phyloP scores from a whole-genome alignment of 352 stramenopile species.

The Globisporangium splendens region DNA sequence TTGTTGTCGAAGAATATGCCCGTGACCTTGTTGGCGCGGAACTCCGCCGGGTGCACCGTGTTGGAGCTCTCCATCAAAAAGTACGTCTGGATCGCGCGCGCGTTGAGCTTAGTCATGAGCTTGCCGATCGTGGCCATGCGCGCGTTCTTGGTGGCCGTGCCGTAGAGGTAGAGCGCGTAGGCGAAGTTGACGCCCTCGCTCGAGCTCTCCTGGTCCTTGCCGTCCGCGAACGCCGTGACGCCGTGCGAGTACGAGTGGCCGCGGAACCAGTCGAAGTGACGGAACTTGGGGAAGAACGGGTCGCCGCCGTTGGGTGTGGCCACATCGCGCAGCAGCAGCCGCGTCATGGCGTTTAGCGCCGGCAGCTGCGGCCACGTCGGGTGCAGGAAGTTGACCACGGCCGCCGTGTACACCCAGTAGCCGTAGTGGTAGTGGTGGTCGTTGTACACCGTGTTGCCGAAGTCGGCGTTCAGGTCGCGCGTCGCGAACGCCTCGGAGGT shows the following conservation, averaged over 20 bases:
- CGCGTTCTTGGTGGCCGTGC: slow-evolving; percentile 39
- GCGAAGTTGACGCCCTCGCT: slow-evolving; percentile 70
- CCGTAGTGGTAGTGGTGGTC: slow-evolving; percentile 78
- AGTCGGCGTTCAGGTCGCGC: slow-evolving; percentile 70
- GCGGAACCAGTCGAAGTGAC: slow-evolving; percentile 61
- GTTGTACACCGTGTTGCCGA: slow-evolving; percentile 73
- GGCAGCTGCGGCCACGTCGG: slow-evolving; percentile 18
- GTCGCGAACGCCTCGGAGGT: slow-evolving; percentile 43
- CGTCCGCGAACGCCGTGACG: slow-evolving; percentile 66
- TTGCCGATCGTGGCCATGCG: slow-evolving; percentile 35
- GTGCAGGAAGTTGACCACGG: slow-evolving; percentile 40
- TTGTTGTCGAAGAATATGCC: slow-evolving; percentile 82
- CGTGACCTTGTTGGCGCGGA: slow-evolving; percentile 65
- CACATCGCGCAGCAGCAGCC: slow-evolving; percentile 50
- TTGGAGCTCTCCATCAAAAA: slow-evolving; percentile 49
- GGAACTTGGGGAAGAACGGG: slow-evolving; percentile 52
- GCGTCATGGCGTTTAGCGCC: slow-evolving; percentile 16
- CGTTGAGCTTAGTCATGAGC: slow-evolving; percentile 57
- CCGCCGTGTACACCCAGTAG: slow-evolving; percentile 48
- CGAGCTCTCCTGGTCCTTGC: slow-evolving; percentile 68
- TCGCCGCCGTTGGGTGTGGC: slow-evolving; percentile 24
- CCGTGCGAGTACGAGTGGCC: slow-evolving; percentile 70
- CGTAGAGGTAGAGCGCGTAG: slow-evolving; percentile 50
- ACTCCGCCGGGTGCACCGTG: slow-evolving; percentile 40
- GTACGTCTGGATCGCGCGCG: slow-evolving; percentile 57